Conservation (phyloP, 345 rosid species). For the Populus ilicifolia region DNA sequence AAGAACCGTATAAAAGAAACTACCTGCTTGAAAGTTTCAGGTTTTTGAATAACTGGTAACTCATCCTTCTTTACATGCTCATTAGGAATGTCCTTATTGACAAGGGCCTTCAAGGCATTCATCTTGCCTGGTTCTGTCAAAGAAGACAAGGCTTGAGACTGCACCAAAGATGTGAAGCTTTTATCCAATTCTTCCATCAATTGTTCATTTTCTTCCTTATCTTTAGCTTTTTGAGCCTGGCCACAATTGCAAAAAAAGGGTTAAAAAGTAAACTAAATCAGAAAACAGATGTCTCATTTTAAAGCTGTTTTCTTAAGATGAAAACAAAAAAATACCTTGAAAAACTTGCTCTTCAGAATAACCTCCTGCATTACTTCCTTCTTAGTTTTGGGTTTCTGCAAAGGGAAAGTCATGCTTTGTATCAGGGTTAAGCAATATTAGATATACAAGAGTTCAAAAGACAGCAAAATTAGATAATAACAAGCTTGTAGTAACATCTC, state of each 20-base stretch:
- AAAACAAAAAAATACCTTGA: conserved; percentile 51
- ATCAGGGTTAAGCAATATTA: background rate
- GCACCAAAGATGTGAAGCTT: conserved; percentile 55
- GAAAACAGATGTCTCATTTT: background rate
- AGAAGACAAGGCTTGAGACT: conserved; percentile 52
- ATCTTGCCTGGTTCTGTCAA: conserved; percentile 65
- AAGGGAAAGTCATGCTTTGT: conserved; percentile 10
- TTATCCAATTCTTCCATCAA: conserved; percentile 76
- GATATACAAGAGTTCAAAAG: background rate
- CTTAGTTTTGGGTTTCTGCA: conserved; percentile 78
- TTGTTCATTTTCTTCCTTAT: conserved; percentile 77
- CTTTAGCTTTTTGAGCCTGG: conserved; percentile 86
- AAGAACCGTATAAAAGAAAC: background rate
- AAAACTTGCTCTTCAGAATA: conserved; percentile 90
- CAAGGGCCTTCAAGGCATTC: conserved; percentile 56
- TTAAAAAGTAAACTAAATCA: background rate
- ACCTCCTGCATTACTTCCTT: conserved; percentile 90
- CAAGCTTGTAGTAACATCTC: background rate
- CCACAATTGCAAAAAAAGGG: background rate
- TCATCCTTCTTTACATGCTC: conserved; percentile 37
- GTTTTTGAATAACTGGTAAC: conserved; percentile 14
- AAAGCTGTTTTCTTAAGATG: background rate
- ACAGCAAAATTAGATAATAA: background rate
- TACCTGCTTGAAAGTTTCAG: conserved; percentile 42
- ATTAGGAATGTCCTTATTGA: conserved; percentile 33